Percentiles rank a stretch among this genome's conserved stretches.
Conservation (phyloP, 306 rosid genomes). For the Clitoria ternatea region DNA sequence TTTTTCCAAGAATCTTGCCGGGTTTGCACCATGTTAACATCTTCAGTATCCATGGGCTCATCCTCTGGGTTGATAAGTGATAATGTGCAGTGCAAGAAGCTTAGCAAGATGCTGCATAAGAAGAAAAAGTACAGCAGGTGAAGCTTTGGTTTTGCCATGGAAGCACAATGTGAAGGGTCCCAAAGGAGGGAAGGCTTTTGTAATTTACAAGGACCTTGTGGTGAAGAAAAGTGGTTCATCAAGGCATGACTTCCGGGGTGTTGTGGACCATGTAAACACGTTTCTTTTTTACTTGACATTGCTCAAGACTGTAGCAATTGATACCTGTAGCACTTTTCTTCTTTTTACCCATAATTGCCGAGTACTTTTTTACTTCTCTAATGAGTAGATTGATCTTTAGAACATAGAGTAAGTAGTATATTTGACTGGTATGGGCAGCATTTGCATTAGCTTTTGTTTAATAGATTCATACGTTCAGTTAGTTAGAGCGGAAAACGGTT, state of each 20-base stretch:
- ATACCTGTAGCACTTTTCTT: neutral
- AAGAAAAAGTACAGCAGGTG: slow-evolving; percentile 22
- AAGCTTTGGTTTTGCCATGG: slow-evolving; percentile 55
- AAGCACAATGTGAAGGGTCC: slow-evolving; percentile 32
- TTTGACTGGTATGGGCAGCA: neutral
- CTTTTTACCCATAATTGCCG: neutral
- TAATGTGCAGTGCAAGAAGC: slow-evolving; percentile 37
- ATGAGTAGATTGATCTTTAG: neutral
- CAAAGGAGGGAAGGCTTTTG: slow-evolving; percentile 30
- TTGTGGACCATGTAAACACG: slow-evolving; percentile 39
- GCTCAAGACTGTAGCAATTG: slow-evolving; percentile 9
- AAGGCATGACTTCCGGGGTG: slow-evolving; percentile 84
- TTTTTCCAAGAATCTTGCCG: slow-evolving; percentile 34
- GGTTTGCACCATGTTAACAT: slow-evolving; percentile 62
- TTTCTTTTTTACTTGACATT: slow-evolving; percentile 32
- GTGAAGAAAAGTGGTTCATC: slow-evolving; percentile 32
- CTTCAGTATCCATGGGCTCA: slow-evolving; percentile 44
- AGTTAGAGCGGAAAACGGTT: neutral
- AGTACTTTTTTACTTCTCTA: neutral
- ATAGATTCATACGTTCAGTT: neutral
- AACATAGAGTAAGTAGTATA: neutral
- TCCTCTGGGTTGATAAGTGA: slow-evolving; percentile 44
- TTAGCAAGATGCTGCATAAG: slow-evolving; percentile 35
- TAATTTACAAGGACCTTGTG: slow-evolving; percentile 21
- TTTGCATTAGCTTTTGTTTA: neutral